Evolutionary conservation across 2,329 filamentous ascomycete genomes (phyloP).

Genomic region (Phaeosphaeriaceae sp.): DNA sequence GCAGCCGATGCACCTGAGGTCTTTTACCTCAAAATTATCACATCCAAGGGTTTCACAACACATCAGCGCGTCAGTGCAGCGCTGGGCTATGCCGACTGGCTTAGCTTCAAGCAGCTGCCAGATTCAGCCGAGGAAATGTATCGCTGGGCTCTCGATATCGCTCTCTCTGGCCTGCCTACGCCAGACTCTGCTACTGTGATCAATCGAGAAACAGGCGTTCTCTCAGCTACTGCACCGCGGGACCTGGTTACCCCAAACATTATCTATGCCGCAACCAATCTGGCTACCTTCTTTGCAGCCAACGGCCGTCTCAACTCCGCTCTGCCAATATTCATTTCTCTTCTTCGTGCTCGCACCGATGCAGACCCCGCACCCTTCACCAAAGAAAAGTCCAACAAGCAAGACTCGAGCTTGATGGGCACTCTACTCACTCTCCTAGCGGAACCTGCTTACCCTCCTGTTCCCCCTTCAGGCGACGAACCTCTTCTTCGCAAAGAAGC

Average conservation of each 20-base stretch:
- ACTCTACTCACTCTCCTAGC: slow-evolving; percentile 47
- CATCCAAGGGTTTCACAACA: slow-evolving; percentile 79
- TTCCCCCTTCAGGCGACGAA: slow-evolving; percentile 73
- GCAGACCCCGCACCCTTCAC: slow-evolving; percentile 48
- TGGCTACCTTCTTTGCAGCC: slow-evolving; percentile 80
- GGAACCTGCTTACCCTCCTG: slow-evolving; percentile 71
- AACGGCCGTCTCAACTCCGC: slow-evolving; percentile 72
- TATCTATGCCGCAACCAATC: slow-evolving; percentile 75
- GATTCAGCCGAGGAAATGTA: slow-evolving; percentile 77
- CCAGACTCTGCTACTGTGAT: slow-evolving; percentile 56
- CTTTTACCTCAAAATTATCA: slow-evolving; percentile 83
- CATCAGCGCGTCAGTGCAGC: slow-evolving; percentile 83
- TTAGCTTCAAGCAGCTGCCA: slow-evolving; percentile 76
- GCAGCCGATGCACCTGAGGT: slow-evolving; percentile 73
- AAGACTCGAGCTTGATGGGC: slow-evolving; percentile 34
- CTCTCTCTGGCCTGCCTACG: slow-evolving; percentile 64
- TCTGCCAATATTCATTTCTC: slow-evolving; percentile 83
- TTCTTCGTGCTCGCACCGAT: slow-evolving; percentile 77
- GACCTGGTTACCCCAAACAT: slow-evolving; percentile 74
- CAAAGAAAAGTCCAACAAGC: slow-evolving; percentile 12
- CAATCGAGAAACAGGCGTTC: slow-evolving; percentile 68
- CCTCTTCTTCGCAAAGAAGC: slow-evolving; percentile 70
- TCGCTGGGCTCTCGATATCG: slow-evolving; percentile 77
- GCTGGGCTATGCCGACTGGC: slow-evolving; percentile 82
- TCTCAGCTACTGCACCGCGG: slow-evolving; percentile 61